These are phyloP conservation scores for Collybia nuda DNA, from an alignment of 768 basidiomycete genomes.

Conservation along the genomic window DNA sequence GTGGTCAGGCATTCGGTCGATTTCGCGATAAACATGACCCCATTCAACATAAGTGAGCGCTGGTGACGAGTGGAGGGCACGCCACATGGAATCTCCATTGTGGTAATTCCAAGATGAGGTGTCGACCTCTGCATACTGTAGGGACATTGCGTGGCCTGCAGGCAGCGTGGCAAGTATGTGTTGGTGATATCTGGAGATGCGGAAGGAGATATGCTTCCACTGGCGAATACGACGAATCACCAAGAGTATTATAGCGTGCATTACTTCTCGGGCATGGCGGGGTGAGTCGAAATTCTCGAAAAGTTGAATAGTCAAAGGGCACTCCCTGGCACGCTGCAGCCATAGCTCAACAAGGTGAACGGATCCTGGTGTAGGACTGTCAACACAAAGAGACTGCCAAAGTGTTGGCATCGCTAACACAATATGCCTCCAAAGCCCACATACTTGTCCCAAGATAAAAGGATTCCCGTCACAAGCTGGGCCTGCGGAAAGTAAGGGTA, in stretches of 20 bases:
- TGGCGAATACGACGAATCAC: neutral
- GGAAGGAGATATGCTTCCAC: neutral
- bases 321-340: conserved; percentile 11
- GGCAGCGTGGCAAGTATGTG: neutral
- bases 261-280: neutral
- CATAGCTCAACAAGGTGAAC: conserved; percentile 7
- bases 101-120: neutral
- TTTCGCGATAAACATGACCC: neutral
- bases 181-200: neutral
- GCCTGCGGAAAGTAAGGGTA: neutral
- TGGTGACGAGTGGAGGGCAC: conserved; percentile 2
- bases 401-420: conserved; percentile 8
- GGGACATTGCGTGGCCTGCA: neutral
- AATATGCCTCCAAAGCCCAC: conserved; percentile 16
- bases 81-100: conserved; percentile 1
- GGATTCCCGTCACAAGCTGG: conserved; percentile 5
- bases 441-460: conserved; percentile 17
- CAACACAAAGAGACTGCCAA: conserved; percentile 15
- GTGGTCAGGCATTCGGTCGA: neutral
- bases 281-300: neutral
- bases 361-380: conserved; percentile 6
- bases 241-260: neutral
- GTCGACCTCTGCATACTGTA: neutral
- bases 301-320: conserved; percentile 4
- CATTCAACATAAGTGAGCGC: neutral